phyloP scores from a whole-genome alignment of 345 rosid species.

The Clarkia xantiana region DNA sequence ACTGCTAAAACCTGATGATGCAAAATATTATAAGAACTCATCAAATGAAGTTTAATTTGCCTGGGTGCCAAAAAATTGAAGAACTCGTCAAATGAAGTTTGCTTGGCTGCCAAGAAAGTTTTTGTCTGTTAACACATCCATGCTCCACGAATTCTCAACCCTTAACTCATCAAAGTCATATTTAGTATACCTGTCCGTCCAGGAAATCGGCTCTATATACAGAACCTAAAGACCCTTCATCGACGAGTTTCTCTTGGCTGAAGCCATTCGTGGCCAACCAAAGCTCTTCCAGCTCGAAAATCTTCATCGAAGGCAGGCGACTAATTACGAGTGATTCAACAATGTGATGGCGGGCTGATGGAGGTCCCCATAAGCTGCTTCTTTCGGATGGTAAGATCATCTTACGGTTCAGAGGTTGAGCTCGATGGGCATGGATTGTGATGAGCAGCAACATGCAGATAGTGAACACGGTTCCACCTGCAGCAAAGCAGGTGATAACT shows the following conservation, averaged over 20 bases:
- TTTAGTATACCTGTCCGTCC: slow-evolving; percentile 47
- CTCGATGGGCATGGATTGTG: slow-evolving; percentile 24
- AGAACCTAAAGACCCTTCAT: slow-evolving; percentile 79
- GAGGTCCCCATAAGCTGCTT: slow-evolving; percentile 10
- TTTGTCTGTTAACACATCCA: too few relatives aligned
- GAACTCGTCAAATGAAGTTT: too few relatives aligned
- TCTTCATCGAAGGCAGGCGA: slow-evolving; percentile 28
- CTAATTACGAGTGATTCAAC: slow-evolving; percentile 22
- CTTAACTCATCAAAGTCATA: too few relatives aligned
- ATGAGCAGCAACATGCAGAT: slow-evolving; percentile 40
- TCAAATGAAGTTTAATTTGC: too few relatives aligned
- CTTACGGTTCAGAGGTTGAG: slow-evolving; percentile 18
- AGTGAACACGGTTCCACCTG: slow-evolving; percentile 42
- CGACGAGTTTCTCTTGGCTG: slow-evolving; percentile 58
- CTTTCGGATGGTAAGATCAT: slow-evolving; percentile 10
- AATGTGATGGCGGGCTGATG: slow-evolving; percentile 27
- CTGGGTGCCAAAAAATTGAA: too few relatives aligned
- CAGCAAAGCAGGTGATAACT: slow-evolving; percentile 38
- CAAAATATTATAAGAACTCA: neutral
- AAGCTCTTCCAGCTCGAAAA: slow-evolving; percentile 57
- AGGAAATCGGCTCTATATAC: slow-evolving; percentile 70
- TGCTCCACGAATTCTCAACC: too few relatives aligned
- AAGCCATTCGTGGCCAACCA: slow-evolving; percentile 64
- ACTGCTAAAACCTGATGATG: slow-evolving; percentile 49
- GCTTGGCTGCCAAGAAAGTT: too few relatives aligned